A percentile compares a stretch with the other conserved stretches of the same genome.
phyloP scores from a whole-genome alignment of 73 alveolate genomes.

The Urostyla sp. region DNA sequence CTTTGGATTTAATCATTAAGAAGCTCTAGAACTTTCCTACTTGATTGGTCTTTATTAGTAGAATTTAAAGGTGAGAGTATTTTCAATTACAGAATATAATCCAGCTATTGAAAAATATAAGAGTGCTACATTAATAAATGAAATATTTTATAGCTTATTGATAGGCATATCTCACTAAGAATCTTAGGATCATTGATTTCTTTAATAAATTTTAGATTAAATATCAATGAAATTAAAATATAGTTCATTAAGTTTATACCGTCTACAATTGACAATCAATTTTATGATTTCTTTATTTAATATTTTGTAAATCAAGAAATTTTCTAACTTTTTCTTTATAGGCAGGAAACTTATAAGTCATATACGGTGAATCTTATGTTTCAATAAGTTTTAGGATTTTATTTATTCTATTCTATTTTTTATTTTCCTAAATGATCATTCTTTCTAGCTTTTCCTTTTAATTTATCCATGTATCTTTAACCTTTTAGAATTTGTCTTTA shows the following conservation, averaged over 20 bases:
- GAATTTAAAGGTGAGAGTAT: slow-evolving; percentile 15
- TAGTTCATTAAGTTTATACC: too few relatives aligned
- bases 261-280: too few relatives aligned
- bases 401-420: not conserved
- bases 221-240: too few relatives aligned
- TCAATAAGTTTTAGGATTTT: not conserved
- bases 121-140: slow-evolving; percentile 1
- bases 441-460: slow-evolving; percentile 19
- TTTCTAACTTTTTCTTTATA: too few relatives aligned
- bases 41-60: slow-evolving; percentile 7
- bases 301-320: too few relatives aligned
- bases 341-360: too few relatives aligned
- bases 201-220: too few relatives aligned
- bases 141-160: not conserved
- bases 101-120: slow-evolving; percentile 29
- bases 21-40: not conserved
- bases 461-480: slow-evolving; percentile 11
- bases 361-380: not conserved
- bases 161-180: slow-evolving; percentile 20
- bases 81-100: slow-evolving; percentile 25
- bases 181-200: too few relatives aligned
- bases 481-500: slow-evolving; percentile 2
- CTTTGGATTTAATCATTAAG: slow-evolving; percentile 7
- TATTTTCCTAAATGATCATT: not conserved
- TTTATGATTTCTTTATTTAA: too few relatives aligned